Evolutionary conservation across 805 yeast genomes (phyloP), one percentile per base, ranked within the genome.

Genomic region (Wickerhamomyces canadensis): DNA sequence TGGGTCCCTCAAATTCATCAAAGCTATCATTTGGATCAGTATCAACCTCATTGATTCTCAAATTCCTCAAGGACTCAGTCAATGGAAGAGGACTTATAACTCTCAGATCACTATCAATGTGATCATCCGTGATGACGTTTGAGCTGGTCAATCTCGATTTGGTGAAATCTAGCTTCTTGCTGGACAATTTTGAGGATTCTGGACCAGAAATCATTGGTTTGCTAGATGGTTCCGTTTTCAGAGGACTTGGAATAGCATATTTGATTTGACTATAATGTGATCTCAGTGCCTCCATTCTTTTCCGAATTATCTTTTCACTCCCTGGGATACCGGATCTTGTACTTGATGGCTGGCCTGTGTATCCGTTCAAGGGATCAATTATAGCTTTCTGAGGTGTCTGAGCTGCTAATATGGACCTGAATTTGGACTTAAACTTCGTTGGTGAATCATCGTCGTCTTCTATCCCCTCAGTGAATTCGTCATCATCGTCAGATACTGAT

Each of bases 191-290:
- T 29, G 24, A 19, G 19, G 22, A 7, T n/a, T n/a, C n/a, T n/a
- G n/a, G n/a, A n/a, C n/a, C n/a, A n/a, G 16, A 4, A 12, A 10
- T 28, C 5, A 5, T 18, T 7, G 19, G 4, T 18, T 13, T 29
- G 10, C 10, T 21, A 7, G 23, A 12, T 12, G 13, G 2, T 17
- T 27, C 29, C 12, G 51, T 37, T 34, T 55, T 58, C 16, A 61
- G 32, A 5, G 70, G 70, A 42, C 67, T 62, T 17, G 69, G 70
- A 9, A 64, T 57, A 1, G 65, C 65, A 18, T 42, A 42, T 22
- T 60, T 57, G 4, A 60, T 55, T 34, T 56, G 56, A 12, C 61
- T 56, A 33, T 62, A 66, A 28, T 55, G 61, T 9, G 50, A 47
- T 29, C 48, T 63, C 48, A 61, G 49, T 3, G 65, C 68, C 34